Evolutionary conservation across 371 early-diverging fungal genomes (phyloP).

Genomic region (Fennellomyces sp.): DNA sequence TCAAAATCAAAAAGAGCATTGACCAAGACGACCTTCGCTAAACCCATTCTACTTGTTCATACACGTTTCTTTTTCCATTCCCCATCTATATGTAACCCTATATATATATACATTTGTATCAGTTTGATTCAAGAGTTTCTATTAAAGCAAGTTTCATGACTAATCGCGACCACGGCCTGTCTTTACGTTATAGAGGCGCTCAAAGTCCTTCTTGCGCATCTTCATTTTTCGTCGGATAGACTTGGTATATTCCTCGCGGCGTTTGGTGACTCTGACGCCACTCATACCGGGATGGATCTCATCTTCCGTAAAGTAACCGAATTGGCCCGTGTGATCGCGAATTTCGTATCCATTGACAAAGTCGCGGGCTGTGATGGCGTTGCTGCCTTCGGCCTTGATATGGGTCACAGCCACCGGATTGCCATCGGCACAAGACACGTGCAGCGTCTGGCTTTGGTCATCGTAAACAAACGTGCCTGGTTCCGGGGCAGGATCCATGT

Average conservation of each 20-base stretch:
- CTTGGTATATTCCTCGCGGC: slow-evolving; percentile 21
- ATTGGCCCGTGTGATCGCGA: slow-evolving; percentile 29
- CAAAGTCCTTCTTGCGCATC: slow-evolving; percentile 21
- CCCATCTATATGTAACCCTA: background rate
- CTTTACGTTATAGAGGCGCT: slow-evolving; percentile 5
- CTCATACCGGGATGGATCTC: slow-evolving; percentile 17
- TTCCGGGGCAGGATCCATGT: slow-evolving; percentile 3
- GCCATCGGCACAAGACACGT: slow-evolving; percentile 48
- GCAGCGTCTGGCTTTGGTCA: slow-evolving; percentile 34
- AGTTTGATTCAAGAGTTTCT: background rate
- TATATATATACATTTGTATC: too few species aligned
- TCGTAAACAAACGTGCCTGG: slow-evolving; percentile 59
- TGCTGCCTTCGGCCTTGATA: slow-evolving; percentile 66
- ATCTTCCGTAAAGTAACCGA: slow-evolving; percentile 21
- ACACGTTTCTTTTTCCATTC: background rate
- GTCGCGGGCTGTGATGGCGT: slow-evolving; percentile 57
- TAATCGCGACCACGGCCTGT: background rate
- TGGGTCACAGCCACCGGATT: slow-evolving; percentile 41
- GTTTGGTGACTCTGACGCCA: slow-evolving; percentile 21
- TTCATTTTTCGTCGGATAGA: slow-evolving; percentile 25
- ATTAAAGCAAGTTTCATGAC: background rate
- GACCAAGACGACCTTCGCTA: slow-evolving; percentile 44
- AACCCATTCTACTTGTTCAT: background rate
- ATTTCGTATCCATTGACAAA: slow-evolving; percentile 79
- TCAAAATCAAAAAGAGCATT: slow-evolving; percentile 77